phyloP scores from a whole-genome alignment of 768 basidiomycete species.

The Lactarius sanguifluus region DNA sequence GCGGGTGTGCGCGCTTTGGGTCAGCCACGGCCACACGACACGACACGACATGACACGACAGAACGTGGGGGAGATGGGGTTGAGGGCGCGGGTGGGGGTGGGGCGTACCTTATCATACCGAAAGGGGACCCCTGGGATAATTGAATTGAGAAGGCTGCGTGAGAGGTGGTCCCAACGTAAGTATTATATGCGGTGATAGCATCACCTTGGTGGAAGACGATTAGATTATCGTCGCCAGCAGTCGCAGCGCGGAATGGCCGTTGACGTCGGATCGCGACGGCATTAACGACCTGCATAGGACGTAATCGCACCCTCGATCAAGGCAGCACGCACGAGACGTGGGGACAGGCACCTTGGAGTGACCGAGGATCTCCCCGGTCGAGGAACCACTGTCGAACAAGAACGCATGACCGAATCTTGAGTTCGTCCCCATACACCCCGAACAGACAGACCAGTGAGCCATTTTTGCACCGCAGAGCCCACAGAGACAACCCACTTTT shows the following conservation, averaged over 20 bases:
- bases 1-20: neutral
- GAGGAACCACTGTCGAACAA: constrained; percentile 82
- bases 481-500: constrained; percentile 55
- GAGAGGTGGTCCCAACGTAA: constrained; percentile 10
- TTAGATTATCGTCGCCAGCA: constrained; percentile 76
- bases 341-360: constrained; percentile 68
- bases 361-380: constrained; percentile 85
- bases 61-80: neutral
- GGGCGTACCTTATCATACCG: constrained; percentile 75
- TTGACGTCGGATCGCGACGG: constrained; percentile 84
- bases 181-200: constrained; percentile 18
- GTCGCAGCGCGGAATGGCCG: constrained; percentile 91
- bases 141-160: constrained; percentile 7
- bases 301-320: constrained; percentile 9
- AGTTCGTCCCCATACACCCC: neutral
- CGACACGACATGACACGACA: neutral
- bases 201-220: constrained; percentile 79
- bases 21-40: neutral
- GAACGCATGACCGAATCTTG: constrained; percentile 80
- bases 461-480: neutral
- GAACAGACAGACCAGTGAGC: neutral
- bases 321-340: neutral
- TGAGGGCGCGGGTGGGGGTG: neutral
- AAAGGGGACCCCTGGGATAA: constrained; percentile 67
- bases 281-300: constrained; percentile 66